Percentiles rank a stretch among this genome's conserved stretches.
These are phyloP conservation scores for Fusarium sp. DNA, from an alignment of 2,329 filamentous ascomycete species.

Conservation along the genomic window DNA sequence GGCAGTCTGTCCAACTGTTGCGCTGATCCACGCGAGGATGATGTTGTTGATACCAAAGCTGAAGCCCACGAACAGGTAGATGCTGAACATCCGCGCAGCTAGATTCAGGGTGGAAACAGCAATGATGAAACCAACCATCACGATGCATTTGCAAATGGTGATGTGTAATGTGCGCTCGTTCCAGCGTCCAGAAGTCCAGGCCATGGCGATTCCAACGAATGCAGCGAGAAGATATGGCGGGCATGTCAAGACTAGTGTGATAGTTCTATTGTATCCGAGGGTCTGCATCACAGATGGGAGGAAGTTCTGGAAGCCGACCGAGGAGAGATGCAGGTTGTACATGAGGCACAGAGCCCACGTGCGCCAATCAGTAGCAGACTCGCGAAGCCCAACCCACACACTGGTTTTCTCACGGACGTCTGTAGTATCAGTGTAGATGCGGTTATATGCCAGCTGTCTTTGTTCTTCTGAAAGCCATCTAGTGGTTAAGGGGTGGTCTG, in stretches of 20 bases:
- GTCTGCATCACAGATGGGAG: slow-evolving; percentile 58
- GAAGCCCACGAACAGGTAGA: slow-evolving; percentile 56
- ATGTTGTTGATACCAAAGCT: slow-evolving; percentile 59
- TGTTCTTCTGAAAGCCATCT: slow-evolving; percentile 54
- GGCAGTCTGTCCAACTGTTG: slow-evolving; percentile 57
- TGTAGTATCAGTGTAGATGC: slow-evolving; percentile 52
- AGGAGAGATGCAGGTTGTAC: slow-evolving; percentile 46
- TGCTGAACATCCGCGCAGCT: slow-evolving; percentile 44
- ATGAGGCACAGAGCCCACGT: slow-evolving; percentile 50
- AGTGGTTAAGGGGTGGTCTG: slow-evolving; percentile 57
- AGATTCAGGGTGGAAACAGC: slow-evolving; percentile 46
- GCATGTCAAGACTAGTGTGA: slow-evolving; percentile 63
- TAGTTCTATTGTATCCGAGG: slow-evolving; percentile 60
- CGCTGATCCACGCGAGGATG: slow-evolving; percentile 58
- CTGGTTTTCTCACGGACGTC: slow-evolving; percentile 53
- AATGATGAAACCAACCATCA: slow-evolving; percentile 49
- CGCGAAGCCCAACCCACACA: slow-evolving; percentile 50
- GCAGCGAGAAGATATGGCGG: slow-evolving; percentile 64
- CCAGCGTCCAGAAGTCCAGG: slow-evolving; percentile 57
- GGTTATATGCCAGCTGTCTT: slow-evolving; percentile 58
- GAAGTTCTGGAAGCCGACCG: slow-evolving; percentile 50
- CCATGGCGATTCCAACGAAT: slow-evolving; percentile 27
- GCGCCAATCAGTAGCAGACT: slow-evolving; percentile 47
- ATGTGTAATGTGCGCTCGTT: slow-evolving; percentile 53
- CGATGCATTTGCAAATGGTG: slow-evolving; percentile 53